Conservation (phyloP, 2,329 filamentous ascomycete genomes). For the Ophiognomonia clavigignenti-juglandacearum region DNA sequence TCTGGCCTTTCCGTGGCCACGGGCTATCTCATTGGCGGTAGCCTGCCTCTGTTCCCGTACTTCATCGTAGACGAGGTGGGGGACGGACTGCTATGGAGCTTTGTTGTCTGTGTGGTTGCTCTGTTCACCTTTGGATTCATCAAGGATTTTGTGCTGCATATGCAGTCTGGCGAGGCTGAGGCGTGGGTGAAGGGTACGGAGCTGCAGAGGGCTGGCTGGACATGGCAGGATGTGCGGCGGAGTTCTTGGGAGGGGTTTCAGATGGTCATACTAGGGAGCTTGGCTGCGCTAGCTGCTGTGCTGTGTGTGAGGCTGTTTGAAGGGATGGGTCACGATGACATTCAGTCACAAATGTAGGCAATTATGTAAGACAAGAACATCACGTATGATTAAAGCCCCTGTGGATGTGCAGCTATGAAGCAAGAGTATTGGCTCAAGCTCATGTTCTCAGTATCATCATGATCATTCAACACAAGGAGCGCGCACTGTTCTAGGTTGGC, state of each 20-base stretch:
- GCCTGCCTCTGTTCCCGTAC: constrained; percentile 27
- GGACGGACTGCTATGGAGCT: constrained; percentile 27
- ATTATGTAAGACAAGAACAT: too few species aligned
- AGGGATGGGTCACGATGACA: constrained; percentile 6
- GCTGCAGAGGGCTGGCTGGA: constrained; percentile 2
- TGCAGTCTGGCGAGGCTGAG: background rate
- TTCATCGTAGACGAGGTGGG: constrained; percentile 23
- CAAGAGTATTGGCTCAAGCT: too few species aligned
- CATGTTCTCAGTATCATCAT: too few species aligned
- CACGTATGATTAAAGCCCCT: too few species aligned
- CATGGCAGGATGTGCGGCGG: constrained; percentile 20
- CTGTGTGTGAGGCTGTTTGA: constrained; percentile 25
- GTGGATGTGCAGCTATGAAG: too few species aligned
- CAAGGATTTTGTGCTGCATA: constrained; percentile 21
- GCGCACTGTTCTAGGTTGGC: too few species aligned
- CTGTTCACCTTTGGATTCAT: constrained; percentile 27
- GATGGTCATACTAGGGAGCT: constrained; percentile 27
- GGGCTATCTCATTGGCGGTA: constrained; percentile 26
- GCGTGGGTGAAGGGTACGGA: background rate
- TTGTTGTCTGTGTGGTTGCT: constrained; percentile 25
- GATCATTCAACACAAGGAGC: too few species aligned
- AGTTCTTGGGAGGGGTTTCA: constrained; percentile 24
- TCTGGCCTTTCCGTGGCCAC: constrained; percentile 24
- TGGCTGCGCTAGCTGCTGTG: constrained; percentile 26
- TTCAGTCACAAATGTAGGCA: background rate